Conservation (phyloP, 768 basidiomycete species). For the Galerina marginata region DNA sequence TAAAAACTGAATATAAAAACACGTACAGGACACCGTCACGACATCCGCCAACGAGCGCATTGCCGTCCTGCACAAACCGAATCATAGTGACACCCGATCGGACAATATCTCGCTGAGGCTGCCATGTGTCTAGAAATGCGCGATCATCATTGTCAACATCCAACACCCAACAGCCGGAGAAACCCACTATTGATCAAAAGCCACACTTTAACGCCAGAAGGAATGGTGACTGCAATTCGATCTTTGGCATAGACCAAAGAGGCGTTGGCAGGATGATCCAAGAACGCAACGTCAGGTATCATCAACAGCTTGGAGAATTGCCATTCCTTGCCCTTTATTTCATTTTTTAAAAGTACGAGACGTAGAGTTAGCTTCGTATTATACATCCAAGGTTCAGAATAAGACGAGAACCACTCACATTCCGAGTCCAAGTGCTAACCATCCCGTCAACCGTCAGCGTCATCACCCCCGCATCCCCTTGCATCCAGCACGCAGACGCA, state of each 20-base stretch:
- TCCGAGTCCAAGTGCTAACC: slow-evolving; percentile 62
- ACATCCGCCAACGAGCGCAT: slow-evolving; percentile 70
- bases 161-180: slow-evolving; percentile 2
- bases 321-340: slow-evolving; percentile 40
- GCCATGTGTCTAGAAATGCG: slow-evolving; percentile 58
- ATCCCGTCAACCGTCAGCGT: slow-evolving; percentile 62
- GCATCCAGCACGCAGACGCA: slow-evolving; percentile 62
- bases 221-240: slow-evolving; percentile 66
- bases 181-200: slow-evolving; percentile 57
- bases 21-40: slow-evolving; percentile 71
- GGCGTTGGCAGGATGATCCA: slow-evolving; percentile 35
- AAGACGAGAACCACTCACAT: slow-evolving; percentile 35
- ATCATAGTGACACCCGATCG: slow-evolving; percentile 70
- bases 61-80: slow-evolving; percentile 66
- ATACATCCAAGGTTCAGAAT: background rate
- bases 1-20: background rate
- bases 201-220: slow-evolving; percentile 70
- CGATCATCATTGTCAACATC: background rate
- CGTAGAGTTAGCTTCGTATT: too few species aligned
- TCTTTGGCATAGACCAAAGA: slow-evolving; percentile 63
- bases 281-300: slow-evolving; percentile 17
- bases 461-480: slow-evolving; percentile 59
- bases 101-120: slow-evolving; percentile 64
- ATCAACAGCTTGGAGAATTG: slow-evolving; percentile 53
- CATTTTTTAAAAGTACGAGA: background rate